These are phyloP conservation scores for Trichosporon asahii DNA, from an alignment of 1,284 basidiomycete genomes.

Conservation along the genomic window DNA sequence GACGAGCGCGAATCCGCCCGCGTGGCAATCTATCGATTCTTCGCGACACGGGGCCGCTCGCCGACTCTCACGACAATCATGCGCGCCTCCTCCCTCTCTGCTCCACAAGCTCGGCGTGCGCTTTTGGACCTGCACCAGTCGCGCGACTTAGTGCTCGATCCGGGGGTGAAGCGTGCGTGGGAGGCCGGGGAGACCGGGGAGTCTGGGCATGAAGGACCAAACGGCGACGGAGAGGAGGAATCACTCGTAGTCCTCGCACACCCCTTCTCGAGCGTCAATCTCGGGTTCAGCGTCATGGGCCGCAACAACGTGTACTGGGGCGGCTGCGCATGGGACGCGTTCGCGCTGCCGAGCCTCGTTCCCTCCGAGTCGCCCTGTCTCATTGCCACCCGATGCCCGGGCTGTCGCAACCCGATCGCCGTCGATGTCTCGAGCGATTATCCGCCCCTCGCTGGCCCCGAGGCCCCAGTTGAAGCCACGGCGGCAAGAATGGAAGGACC, in stretches of 20 bases:
- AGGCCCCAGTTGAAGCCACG: too few relatives aligned
- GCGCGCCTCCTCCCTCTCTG: neutral
- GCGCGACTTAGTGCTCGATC: conserved; percentile 10
- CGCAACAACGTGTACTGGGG: neutral
- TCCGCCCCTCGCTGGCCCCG: neutral
- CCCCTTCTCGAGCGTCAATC: conserved; percentile 14
- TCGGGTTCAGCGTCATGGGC: conserved; percentile 21
- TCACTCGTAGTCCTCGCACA: conserved; percentile 15
- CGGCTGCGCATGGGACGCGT: conserved; percentile 16
- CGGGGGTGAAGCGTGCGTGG: neutral
- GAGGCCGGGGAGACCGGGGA: neutral
- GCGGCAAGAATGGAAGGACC: too few relatives aligned
- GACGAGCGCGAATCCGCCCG: too few relatives aligned
- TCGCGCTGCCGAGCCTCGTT: conserved; percentile 8
- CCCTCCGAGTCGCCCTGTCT: conserved; percentile 4
- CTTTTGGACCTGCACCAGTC: neutral
- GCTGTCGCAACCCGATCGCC: neutral
- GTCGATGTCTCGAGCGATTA: neutral
- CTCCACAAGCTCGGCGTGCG: neutral
- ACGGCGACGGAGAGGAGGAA: too few relatives aligned
- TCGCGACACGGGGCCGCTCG: neutral
- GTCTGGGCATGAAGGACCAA: neutral
- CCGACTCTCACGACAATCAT: neutral
- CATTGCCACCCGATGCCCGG: conserved; percentile 15
- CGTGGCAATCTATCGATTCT: too few relatives aligned